A percentile compares a stretch with the other conserved stretches of the same genome.
Evolutionary conservation across 2,329 filamentous ascomycete species (phyloP).

Genomic region (Epichloe sylvatica): DNA sequence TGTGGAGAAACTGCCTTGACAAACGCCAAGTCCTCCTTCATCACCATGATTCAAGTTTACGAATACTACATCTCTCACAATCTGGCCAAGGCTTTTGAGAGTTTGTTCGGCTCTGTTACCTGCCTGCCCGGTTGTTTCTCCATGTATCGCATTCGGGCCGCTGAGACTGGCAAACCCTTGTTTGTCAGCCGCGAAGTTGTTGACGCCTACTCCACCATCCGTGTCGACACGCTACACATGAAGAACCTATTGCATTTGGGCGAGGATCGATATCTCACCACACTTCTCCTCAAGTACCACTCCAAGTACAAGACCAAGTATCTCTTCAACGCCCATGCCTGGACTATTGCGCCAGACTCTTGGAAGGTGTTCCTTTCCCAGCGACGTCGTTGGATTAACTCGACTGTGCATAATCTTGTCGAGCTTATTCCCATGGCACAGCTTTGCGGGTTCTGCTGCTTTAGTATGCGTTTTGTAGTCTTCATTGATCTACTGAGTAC

Average conservation of each 20-base stretch:
- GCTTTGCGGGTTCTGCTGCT: constrained; percentile 98
- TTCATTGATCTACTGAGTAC: constrained; percentile 89
- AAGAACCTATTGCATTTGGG: constrained; percentile 95
- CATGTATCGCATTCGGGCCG: constrained; percentile 94
- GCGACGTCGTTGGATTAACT: constrained; percentile 99
- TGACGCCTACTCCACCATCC: constrained; percentile 76
- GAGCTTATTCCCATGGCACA: constrained; percentile 88
- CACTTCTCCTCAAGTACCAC: constrained; percentile 82
- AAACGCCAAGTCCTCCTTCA: constrained; percentile 83
- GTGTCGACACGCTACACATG: constrained; percentile 95
- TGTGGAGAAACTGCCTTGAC: constrained; percentile 90
- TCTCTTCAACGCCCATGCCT: constrained; percentile 79
- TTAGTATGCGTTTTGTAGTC: constrained; percentile 97
- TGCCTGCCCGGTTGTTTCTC: constrained; percentile 97
- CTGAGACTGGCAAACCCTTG: constrained; percentile 86
- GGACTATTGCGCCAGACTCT: constrained; percentile 91
- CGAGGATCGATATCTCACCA: constrained; percentile 95
- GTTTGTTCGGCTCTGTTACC: constrained; percentile 90
- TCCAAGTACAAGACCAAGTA: constrained; percentile 97
- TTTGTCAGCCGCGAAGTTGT: constrained; percentile 92
- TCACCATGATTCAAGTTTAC: constrained; percentile 99
- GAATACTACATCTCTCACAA: constrained; percentile 99
- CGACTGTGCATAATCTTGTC: constrained; percentile 92
- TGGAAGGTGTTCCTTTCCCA: constrained; percentile 94
- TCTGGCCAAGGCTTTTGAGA: constrained; percentile 91